These are phyloP conservation scores for Catenaria anguillulae DNA, from an alignment of 371 early-diverging fungal genomes.

Conservation along the genomic window DNA sequence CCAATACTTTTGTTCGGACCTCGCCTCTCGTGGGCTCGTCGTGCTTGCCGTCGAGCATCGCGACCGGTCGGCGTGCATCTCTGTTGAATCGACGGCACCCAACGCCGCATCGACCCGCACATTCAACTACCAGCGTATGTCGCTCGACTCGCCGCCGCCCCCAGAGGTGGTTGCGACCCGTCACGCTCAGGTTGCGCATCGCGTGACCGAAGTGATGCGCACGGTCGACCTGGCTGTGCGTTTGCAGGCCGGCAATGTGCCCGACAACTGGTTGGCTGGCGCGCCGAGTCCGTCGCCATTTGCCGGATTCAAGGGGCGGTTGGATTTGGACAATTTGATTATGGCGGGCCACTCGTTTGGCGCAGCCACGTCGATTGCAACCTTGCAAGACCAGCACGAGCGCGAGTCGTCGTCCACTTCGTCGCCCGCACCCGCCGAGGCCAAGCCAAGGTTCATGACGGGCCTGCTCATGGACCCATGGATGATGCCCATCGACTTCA, in stretches of 20 bases:
- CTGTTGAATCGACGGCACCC: conserved; percentile 12
- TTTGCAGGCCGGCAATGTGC: conserved; percentile 12
- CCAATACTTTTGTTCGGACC: conserved; percentile 25
- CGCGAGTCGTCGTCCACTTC: not conserved
- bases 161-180: conserved; percentile 17
- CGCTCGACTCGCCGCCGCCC: conserved; percentile 9
- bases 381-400: not conserved
- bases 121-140: conserved; percentile 5
- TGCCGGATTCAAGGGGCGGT: conserved; percentile 14
- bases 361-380: conserved; percentile 28
- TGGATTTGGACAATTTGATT: conserved; percentile 25
- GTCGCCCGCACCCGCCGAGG: not conserved
- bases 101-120: conserved; percentile 12
- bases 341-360: conserved; percentile 48
- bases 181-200: conserved; percentile 20
- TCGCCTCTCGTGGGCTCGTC: conserved; percentile 18
- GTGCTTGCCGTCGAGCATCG: conserved; percentile 39
- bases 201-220: conserved; percentile 23
- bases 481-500: conserved; percentile 4
- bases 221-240: conserved; percentile 13
- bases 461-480: conserved; percentile 8
- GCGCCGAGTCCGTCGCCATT: not conserved
- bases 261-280: not conserved
- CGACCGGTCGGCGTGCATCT: conserved; percentile 26
- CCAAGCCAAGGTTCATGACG: not conserved